Evolutionary conservation across 2,329 filamentous ascomycete species (phyloP).

Genomic region (Talaromyces sp.): DNA sequence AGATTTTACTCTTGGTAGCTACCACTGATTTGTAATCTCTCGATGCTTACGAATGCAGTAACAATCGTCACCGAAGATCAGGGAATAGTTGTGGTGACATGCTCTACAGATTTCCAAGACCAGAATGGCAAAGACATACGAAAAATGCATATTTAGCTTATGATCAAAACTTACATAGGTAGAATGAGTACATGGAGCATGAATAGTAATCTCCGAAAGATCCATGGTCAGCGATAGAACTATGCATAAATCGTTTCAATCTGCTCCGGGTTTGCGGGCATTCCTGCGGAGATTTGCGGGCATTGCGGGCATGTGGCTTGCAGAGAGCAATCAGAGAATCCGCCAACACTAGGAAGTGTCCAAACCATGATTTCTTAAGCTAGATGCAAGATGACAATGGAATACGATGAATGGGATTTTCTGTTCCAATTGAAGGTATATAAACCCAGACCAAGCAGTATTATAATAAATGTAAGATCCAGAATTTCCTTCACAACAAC

Average conservation of each 20-base stretch:
- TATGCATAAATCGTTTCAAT: neutral
- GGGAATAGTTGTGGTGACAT: no score
- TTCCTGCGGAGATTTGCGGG: neutral
- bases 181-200: no score
- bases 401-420: neutral
- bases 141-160: no score
- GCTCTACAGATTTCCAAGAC: no score
- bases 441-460: neutral
- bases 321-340: neutral
- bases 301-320: neutral
- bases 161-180: no score
- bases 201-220: no score
- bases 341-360: neutral
- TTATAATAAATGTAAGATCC: neutral
- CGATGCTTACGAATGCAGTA: neutral
- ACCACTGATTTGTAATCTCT: neutral
- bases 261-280: neutral
- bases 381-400: neutral
- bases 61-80: neutral
- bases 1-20: neutral
- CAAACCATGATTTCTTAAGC: neutral
- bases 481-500: neutral
- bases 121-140: no score
- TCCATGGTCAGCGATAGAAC: neutral
- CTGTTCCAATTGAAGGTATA: neutral